Conservation (phyloP, 768 basidiomycete genomes). For the Termitomyces sp. region DNA sequence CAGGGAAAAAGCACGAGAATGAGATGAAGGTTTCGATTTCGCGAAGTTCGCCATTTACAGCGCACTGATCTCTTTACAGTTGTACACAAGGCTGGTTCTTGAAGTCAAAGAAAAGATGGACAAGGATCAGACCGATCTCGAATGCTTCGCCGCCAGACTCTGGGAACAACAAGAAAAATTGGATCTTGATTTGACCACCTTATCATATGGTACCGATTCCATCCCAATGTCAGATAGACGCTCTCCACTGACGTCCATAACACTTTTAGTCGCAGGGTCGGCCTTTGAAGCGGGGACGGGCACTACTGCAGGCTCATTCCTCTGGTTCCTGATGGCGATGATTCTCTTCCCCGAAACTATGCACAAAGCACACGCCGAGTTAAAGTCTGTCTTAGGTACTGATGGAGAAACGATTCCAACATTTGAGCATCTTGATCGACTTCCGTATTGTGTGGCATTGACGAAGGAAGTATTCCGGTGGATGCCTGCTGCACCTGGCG, state of each 20-base stretch:
- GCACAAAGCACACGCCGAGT: conserved; percentile 10
- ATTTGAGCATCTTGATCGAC: conserved; percentile 5
- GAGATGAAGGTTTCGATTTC: conserved; percentile 5
- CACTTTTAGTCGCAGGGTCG: conserved; percentile 4
- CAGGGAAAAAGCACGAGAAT: conserved; percentile 9
- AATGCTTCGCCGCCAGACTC: conserved; percentile 10
- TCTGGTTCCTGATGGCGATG: conserved; percentile 13
- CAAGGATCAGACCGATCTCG: conserved; percentile 5
- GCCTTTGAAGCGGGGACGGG: conserved; percentile 6
- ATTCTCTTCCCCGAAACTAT: conserved; percentile 10
- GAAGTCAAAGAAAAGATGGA: conserved; percentile 20
- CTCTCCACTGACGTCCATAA: neutral
- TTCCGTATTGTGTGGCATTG: conserved; percentile 10
- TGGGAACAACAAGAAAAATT: conserved; percentile 9
- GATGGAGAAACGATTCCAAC: conserved; percentile 1
- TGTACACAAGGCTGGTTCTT: conserved; percentile 15
- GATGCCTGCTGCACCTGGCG: conserved; percentile 12
- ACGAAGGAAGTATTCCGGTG: conserved; percentile 13
- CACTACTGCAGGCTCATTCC: conserved; percentile 2
- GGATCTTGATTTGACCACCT: conserved; percentile 1
- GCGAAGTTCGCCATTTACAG: neutral
- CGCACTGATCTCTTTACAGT: neutral
- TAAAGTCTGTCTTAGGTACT: conserved; percentile 4
- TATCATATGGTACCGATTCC: conserved; percentile 2
- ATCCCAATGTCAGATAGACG: neutral